phyloP scores from a whole-genome alignment of 306 rosid genomes.

The Rosa lucieae region DNA sequence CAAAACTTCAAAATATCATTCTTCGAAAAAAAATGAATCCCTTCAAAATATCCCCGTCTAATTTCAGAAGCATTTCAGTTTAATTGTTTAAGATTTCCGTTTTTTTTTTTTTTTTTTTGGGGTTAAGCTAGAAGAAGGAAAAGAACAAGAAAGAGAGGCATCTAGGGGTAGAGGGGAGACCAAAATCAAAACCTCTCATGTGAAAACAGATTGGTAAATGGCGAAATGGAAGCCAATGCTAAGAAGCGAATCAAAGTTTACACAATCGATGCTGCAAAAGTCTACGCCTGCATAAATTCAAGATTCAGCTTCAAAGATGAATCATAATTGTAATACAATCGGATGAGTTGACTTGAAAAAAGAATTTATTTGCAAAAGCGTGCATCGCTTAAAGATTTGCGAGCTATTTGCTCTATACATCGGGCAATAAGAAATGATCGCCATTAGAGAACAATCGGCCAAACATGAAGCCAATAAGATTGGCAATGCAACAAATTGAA shows the following conservation, averaged over 20 bases:
- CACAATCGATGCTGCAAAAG: no score
- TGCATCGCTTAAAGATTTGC: no score
- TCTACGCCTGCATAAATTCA: no score
- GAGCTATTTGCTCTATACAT: no score
- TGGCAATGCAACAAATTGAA: neutral
- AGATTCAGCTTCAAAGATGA: no score
- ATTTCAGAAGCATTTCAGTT: neutral
- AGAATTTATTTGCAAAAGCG: no score
- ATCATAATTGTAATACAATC: no score
- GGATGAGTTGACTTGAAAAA: no score
- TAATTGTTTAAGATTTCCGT: neutral
- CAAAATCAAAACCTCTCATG: neutral
- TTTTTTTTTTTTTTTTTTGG: neutral
- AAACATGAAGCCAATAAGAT: neutral
- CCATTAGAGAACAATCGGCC: neutral
- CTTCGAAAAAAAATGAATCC: neutral
- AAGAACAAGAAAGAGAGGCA: neutral
- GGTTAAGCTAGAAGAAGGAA: neutral
- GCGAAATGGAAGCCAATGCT: neutral
- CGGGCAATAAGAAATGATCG: neutral
- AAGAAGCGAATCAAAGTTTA: neutral
- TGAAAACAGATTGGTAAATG: neutral
- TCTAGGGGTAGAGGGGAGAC: neutral
- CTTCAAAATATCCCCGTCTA: neutral
- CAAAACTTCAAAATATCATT: neutral